phyloP scores from a whole-genome alignment of 192 early-diverging fungal genomes.

The Umbelopsis vinacea region DNA sequence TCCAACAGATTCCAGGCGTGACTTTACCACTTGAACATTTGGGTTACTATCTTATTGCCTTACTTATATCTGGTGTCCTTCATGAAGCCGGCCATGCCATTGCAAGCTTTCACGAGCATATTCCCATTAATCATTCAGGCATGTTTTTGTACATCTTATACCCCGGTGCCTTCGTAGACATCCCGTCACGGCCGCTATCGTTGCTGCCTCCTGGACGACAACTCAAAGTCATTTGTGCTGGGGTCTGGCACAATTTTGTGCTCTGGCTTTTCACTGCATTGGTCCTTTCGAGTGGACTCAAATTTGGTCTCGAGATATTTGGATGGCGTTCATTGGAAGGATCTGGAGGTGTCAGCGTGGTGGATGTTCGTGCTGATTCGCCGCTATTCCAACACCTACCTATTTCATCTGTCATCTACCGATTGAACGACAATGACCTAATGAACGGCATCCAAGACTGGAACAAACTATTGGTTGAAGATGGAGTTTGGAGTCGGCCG shows the following conservation, averaged over 20 bases:
- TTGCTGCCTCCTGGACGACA: constrained; percentile 48
- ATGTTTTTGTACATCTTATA: constrained; percentile 71
- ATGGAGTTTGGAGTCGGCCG: constrained; percentile 23
- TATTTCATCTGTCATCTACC: constrained; percentile 41
- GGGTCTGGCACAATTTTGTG: constrained; percentile 75
- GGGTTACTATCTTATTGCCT: constrained; percentile 66
- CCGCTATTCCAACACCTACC: constrained; percentile 52
- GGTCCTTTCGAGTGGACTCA: constrained; percentile 48
- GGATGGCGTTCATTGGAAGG: constrained; percentile 60
- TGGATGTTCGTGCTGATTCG: constrained; percentile 54
- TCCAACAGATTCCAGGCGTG: constrained; percentile 71
- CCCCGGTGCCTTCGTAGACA: constrained; percentile 79
- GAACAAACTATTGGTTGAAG: constrained; percentile 47
- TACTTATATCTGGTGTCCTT: constrained; percentile 65
- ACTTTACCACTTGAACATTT: constrained; percentile 71
- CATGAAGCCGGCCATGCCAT: constrained; percentile 80
- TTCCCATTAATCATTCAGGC: constrained; percentile 64
- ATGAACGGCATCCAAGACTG: constrained; percentile 46
- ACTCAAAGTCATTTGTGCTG: constrained; percentile 71
- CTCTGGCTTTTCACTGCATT: constrained; percentile 48
- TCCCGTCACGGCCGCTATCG: constrained; percentile 50
- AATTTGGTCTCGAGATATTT: constrained; percentile 38
- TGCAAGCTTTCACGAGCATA: constrained; percentile 64
- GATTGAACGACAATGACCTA: constrained; percentile 34
- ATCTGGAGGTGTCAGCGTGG: constrained; percentile 61